Evolutionary conservation across 768 basidiomycete species (phyloP).

Genomic region (Lepiota subincarnata): DNA sequence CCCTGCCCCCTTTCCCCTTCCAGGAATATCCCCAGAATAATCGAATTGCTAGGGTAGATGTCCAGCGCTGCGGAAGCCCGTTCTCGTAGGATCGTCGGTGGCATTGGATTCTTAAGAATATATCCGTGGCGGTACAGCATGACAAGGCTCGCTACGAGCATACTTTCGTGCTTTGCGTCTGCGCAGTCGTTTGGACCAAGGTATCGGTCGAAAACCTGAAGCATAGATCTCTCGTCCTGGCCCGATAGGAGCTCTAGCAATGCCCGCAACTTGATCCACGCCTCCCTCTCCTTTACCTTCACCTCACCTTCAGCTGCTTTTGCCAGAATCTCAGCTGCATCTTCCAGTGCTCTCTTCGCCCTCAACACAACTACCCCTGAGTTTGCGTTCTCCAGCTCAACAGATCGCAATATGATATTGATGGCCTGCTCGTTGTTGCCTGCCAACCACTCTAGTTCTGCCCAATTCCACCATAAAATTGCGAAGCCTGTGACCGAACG

Average conservation of each 20-base stretch:
- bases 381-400: conserved; percentile 46
- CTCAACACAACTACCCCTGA: conserved; percentile 53
- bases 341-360: conserved; percentile 61
- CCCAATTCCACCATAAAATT: conserved; percentile 79
- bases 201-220: conserved; percentile 37
- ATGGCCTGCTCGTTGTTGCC: conserved; percentile 47
- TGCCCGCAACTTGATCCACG: conserved; percentile 63
- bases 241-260: conserved; percentile 60
- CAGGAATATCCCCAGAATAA: conserved; percentile 68
- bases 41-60: conserved; percentile 64
- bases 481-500: conserved; percentile 32
- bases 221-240: conserved; percentile 34
- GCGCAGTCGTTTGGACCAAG: conserved; percentile 20
- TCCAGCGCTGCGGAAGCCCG: conserved; percentile 51
- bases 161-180: conserved; percentile 43
- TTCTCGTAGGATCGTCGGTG: conserved; percentile 55
- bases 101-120: conserved; percentile 51
- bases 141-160: conserved; percentile 50
- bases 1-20: conserved; percentile 76
- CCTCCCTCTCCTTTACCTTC: conserved; percentile 54
- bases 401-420: conserved; percentile 50
- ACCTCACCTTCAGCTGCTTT: conserved; percentile 18
- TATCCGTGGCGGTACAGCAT: conserved; percentile 59
- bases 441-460: conserved; percentile 76
- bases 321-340: conserved; percentile 26